Base-by-base conservation (phyloP, 2,329 filamentous ascomycete species). In the Arthrobotrys pseudoclavata region DNA sequence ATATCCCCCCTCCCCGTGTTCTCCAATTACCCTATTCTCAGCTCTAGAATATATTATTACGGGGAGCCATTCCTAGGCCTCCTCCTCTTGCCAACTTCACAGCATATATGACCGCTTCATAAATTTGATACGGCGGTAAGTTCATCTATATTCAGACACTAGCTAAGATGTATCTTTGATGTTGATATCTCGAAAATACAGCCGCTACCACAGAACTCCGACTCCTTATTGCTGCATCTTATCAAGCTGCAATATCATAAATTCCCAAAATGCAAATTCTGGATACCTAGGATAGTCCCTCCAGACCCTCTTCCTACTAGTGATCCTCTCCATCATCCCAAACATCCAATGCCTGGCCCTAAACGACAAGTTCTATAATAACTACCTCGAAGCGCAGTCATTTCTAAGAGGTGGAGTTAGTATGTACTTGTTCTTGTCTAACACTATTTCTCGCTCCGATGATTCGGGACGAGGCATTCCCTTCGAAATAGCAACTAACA, bases 281-380 rank as follows among this genome's bases (percentile, higher is more conserved):
- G 55, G 10, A 1, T 1, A 20, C 29, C 10, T 13, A 26, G 12
- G 22, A 24, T 7, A 29, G 20, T 20, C 40, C 12, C 12, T 57
- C 20, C 34, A 20, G 4, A 9, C 40, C 26, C 2, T 64, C 15
- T n/a, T 52, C 4, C 3, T 47, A 9, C n/a, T 26, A 15, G 40
- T 13, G 5, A 13, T 47, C 9, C 10, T 67, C 10, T 22, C 42
- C 9, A 42, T 9, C 15, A 10, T 61, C n/a, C 50, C 50, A n/a
- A 24, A 45, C 6, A 22, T 68, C 22, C 24, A 10, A n/a, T 71
- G 67, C 37, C 13, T 18, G 15, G 74, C 74, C 31, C 22, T 77
- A 34, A 71, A 67, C 40, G 52, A 62, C 9, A 77, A 45, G 37
- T 77, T 77, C 18, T 77, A 77, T 18, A 50, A 71, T 52, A 42